Evolutionary conservation across 2,329 filamentous ascomycete species (phyloP), one percentile per base, ranked within the genome.

Genomic region (Aspergillus brasiliensis): DNA sequence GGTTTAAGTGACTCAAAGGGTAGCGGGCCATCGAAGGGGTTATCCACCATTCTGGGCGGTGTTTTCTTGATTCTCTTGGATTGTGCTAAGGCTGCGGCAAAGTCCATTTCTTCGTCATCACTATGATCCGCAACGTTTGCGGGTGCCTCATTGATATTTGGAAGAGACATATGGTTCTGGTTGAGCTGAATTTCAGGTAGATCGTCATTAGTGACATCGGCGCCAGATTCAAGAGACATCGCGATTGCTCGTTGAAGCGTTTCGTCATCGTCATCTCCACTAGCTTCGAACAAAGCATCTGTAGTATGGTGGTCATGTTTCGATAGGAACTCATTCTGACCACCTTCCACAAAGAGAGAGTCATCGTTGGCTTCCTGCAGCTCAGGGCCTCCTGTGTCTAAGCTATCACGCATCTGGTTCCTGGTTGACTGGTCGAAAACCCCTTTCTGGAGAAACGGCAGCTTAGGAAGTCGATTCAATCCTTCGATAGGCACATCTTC

Each of bases 401-500:
- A 8, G 11, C 19, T 21, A 3, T 23, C 38, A 28, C 67, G 67
- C 13, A 59, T 58, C 34, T 69, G 67, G 31, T 73, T 69, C 28
- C 68, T 65, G 58, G 77, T 69, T 23, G 75, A 73, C 56, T 74
- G 64, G 57, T 78, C 72, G 62, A 78, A 74, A 54, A 66, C 66
- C 13, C 74, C 74, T 13, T 74, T 67, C 56, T 73, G 74, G 21
- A 78, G 69, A 31, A 78, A 75, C 51, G 76, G 77, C 34, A 80
- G 71, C 66, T 88, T 94, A 0, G 92, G 92, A 15, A 97, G 77
- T 53, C 92, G 84, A 68, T 97, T 97, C 11, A 97, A 71, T 0
- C 93, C 93, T 73, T 95, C 91, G 51, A 97, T 93, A 0, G 93
- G 92, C 3, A 97, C 89, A 75, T 97, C 93, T 73, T 97, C 93